Conservation (phyloP, 768 basidiomycete genomes). For the Mycena venus region DNA sequence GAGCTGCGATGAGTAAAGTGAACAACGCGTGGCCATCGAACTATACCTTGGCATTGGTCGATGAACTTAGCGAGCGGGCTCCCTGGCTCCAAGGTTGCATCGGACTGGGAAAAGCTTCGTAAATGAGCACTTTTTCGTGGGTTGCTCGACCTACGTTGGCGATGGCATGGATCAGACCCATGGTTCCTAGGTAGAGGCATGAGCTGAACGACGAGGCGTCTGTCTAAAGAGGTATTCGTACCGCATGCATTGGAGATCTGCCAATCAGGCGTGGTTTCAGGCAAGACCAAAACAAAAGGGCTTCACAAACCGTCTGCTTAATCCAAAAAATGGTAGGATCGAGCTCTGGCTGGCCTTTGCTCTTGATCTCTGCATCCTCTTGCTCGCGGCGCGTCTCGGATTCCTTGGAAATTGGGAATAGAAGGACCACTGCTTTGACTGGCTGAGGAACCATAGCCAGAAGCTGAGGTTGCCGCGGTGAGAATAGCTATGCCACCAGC, state of each 20-base stretch:
- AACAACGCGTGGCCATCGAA: not conserved
- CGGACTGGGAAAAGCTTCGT: constrained; percentile 56
- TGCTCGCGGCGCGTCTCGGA: constrained; percentile 63
- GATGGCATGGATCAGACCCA: constrained; percentile 86
- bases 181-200: too few relatives aligned
- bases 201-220: too few relatives aligned
- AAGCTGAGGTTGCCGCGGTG: constrained; percentile 58
- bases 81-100: constrained; percentile 65
- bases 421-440: constrained; percentile 85
- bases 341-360: constrained; percentile 58
- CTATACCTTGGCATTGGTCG: constrained; percentile 68
- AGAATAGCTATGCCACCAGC: not conserved
- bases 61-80: constrained; percentile 79
- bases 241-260: constrained; percentile 91
- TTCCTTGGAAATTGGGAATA: constrained; percentile 80
- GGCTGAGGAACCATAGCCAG: constrained; percentile 78
- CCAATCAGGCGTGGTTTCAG: not conserved
- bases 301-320: constrained; percentile 83
- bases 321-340: constrained; percentile 86
- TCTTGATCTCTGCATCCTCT: constrained; percentile 71
- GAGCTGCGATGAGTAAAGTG: not conserved
- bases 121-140: not conserved
- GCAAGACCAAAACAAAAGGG: not conserved
- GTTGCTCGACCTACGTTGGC: constrained; percentile 72
- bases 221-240: too few relatives aligned